Evolutionary conservation across 2,329 filamentous ascomycete genomes (phyloP), one percentile per base, ranked within the genome.

Genomic region (Penicillium psychrosexuale): DNA sequence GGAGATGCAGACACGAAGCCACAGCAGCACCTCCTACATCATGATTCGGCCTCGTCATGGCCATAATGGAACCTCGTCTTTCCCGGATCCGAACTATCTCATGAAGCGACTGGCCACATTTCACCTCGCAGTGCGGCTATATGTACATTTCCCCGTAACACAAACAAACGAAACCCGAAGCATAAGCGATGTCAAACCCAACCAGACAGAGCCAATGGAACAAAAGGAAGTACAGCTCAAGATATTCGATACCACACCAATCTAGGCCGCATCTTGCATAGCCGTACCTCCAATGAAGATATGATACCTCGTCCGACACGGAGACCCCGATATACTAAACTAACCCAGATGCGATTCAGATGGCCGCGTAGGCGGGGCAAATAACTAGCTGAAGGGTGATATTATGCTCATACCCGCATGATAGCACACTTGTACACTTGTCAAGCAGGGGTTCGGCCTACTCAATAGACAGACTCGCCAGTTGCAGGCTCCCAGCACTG

Each of bases 101-200:
- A 33, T 24, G 8, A 12, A 27, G 27, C 4, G 33, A 50, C 33
- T 39, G 15, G 19, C 27, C 46, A 50, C 8, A 51, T 51, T 44
- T 27, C 30, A 50, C 39, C 9, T 39, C 39, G 8, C 13, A 37
- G 9, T 47, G 42, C n/a, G 47, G 38, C 33, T 19, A 40, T 43
- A 22, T 44, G 13, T 55, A 7, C 37, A 31, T 24, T 28, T 11
- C 38, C 22, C n/a, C 9, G 43, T 55, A 13, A 17, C 55, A 48
- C 52, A 47, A 34, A 28, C 51, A 51, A 57, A 51, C 52, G 47
- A 37, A 5, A 34, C 28, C 6, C 8, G 22, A 47, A 51, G 52
- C 47, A 49, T 50, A 50, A 30, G 45, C 28, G 36, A 40, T 55
- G 42, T 28, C 37, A 15, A 51, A 55, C 27, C 43, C 12, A 22